Evolutionary conservation across 441 rosid genomes (phyloP).

Genomic region (Euphorbia schlechtendalii): DNA sequence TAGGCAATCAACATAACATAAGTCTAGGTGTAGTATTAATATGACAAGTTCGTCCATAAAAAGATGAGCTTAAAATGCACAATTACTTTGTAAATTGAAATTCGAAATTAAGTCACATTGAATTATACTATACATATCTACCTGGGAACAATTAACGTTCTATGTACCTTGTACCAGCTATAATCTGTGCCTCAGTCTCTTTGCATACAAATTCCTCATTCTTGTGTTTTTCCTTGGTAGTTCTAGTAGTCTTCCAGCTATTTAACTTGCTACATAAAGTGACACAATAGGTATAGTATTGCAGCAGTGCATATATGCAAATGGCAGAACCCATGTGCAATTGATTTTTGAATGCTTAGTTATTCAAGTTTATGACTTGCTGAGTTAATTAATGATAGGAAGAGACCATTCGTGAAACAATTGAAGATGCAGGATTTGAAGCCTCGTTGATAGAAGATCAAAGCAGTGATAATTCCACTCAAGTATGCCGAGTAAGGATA

Average conservation of each 20-base stretch:
- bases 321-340: not conserved
- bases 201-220: too few relatives aligned
- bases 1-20: too few relatives aligned
- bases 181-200: too few relatives aligned
- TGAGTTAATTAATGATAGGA: slow-evolving; percentile 29
- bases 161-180: too few relatives aligned
- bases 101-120: too few relatives aligned
- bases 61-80: too few relatives aligned
- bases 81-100: too few relatives aligned
- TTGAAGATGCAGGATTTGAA: slow-evolving; percentile 72
- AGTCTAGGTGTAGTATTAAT: too few relatives aligned
- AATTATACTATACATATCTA: too few relatives aligned
- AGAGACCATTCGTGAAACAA: slow-evolving; percentile 69
- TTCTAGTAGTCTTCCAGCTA: not conserved
- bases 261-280: not conserved
- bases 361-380: not conserved
- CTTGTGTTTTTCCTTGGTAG: not conserved
- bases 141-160: too few relatives aligned
- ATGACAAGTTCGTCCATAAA: too few relatives aligned
- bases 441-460: slow-evolving; percentile 58
- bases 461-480: slow-evolving; percentile 39
- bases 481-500: slow-evolving; percentile 61
- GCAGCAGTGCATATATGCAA: not conserved
- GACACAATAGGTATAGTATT: not conserved
- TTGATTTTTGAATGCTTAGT: not conserved